Evolutionary conservation across 495 filamentous ascomycete species (phyloP).

Genomic region (Darksidea phi): DNA sequence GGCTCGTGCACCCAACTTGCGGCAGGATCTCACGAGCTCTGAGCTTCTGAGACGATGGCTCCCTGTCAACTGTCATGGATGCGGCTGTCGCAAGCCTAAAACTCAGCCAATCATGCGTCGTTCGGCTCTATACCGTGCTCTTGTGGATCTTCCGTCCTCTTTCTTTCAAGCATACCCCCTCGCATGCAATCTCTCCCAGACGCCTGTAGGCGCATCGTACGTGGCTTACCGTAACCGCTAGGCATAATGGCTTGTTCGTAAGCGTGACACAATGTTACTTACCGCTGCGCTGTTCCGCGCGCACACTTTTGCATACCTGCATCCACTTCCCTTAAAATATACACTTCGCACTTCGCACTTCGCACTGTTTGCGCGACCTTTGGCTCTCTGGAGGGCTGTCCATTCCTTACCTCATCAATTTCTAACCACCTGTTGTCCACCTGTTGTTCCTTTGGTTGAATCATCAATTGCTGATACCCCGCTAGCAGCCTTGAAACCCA

Average conservation of each 20-base stretch:
- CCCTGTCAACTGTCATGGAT: constrained; percentile 27
- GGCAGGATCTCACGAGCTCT: constrained; percentile 26
- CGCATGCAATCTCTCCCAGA: constrained; percentile 33
- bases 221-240: constrained; percentile 8
- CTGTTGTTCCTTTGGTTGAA: constrained; percentile 26
- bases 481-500: constrained; percentile 33
- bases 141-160: too few species aligned
- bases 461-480: constrained; percentile 25
- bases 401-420: constrained; percentile 44
- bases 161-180: constrained; percentile 16
- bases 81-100: constrained; percentile 20
- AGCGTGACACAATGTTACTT: constrained; percentile 11
- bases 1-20: constrained; percentile 22
- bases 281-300: constrained; percentile 1
- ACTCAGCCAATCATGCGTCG: constrained; percentile 18
- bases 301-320: constrained; percentile 9
- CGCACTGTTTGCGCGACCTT: constrained; percentile 30
- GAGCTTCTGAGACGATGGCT: constrained; percentile 20
- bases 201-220: constrained; percentile 5
- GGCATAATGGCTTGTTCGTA: constrained; percentile 3
- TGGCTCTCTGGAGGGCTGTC: constrained; percentile 54
- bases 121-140: constrained; percentile 6
- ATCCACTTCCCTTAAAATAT: constrained; percentile 24
- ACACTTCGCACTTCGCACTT: too few species aligned
- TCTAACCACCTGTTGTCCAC: constrained; percentile 20